phyloP scores from a whole-genome alignment of 2,329 filamentous ascomycete species.

The Fusarium sp. region DNA sequence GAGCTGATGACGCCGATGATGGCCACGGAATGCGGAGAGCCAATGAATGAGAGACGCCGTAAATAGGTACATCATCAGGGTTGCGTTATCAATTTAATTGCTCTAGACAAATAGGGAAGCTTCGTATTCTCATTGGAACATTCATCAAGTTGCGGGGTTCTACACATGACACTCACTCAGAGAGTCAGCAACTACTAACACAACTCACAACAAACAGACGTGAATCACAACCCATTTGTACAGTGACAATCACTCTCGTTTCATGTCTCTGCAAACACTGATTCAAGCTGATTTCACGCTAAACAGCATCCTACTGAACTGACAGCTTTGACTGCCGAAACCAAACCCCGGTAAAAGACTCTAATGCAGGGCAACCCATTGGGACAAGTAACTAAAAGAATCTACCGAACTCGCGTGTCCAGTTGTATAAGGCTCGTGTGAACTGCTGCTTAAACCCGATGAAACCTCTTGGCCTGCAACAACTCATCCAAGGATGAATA shows the following conservation, averaged over 20 bases:
- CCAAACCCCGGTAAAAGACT: neutral
- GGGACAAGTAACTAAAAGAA: neutral
- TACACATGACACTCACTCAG: neutral
- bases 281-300: neutral
- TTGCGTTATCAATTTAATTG: constrained; percentile 1
- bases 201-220: neutral
- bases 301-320: neutral
- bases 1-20: constrained; percentile 27
- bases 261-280: neutral
- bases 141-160: constrained; percentile 4
- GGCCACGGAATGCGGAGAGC: constrained; percentile 12
- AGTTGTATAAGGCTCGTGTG: neutral
- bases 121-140: constrained; percentile 5
- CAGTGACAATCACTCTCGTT: neutral
- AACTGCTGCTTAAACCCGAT: neutral
- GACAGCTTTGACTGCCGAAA: constrained; percentile 13
- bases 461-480: neutral
- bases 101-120: constrained; percentile 8
- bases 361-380: constrained; percentile 7
- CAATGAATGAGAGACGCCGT: constrained; percentile 15
- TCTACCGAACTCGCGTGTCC: constrained; percentile 5
- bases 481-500: neutral
- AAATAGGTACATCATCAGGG: neutral
- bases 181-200: neutral
- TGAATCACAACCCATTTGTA: neutral